These are phyloP conservation scores for Fusarium torulosum DNA, from an alignment of 2,329 filamentous ascomycete genomes.

Conservation along the genomic window DNA sequence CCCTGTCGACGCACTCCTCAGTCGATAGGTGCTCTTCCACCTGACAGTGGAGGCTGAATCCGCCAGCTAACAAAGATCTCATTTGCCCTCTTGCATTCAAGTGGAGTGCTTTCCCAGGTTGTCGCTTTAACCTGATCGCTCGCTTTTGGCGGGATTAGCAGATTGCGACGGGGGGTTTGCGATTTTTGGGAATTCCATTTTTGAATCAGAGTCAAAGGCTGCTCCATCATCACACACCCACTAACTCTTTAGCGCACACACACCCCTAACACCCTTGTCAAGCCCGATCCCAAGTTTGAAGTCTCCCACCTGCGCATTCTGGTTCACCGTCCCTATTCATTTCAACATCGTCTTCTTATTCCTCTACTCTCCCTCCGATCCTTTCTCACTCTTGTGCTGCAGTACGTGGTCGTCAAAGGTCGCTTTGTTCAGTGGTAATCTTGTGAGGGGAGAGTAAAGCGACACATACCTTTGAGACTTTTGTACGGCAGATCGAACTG, in stretches of 20 bases:
- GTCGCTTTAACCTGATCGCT: constrained; percentile 47
- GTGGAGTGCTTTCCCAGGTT: constrained; percentile 39
- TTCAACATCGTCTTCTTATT: constrained; percentile 38
- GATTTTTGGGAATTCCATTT: neutral
- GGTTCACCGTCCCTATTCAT: constrained; percentile 41
- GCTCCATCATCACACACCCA: constrained; percentile 3
- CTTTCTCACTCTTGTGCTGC: constrained; percentile 15
- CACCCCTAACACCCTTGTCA: constrained; percentile 27
- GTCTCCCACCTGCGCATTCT: constrained; percentile 33
- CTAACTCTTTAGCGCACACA: constrained; percentile 14
- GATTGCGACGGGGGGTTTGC: constrained; percentile 42
- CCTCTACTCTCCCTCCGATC: constrained; percentile 24
- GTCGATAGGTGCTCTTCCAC: constrained; percentile 29
- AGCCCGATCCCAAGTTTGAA: constrained; percentile 37
- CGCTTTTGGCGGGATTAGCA: constrained; percentile 44
- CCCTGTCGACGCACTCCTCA: constrained; percentile 44
- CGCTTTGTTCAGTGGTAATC: constrained; percentile 2
- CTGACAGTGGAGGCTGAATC: constrained; percentile 28
- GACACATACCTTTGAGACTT: constrained; percentile 1
- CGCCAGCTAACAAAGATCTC: constrained; percentile 36
- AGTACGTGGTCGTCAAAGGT: constrained; percentile 19
- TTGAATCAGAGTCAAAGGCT: neutral
- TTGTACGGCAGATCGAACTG: constrained; percentile 12
- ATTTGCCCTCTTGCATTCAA: constrained; percentile 47
- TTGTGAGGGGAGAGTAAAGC: constrained; percentile 15